These are phyloP conservation scores for Mrakia frigida DNA, from an alignment of 768 basidiomycete species.

Conservation along the genomic window DNA sequence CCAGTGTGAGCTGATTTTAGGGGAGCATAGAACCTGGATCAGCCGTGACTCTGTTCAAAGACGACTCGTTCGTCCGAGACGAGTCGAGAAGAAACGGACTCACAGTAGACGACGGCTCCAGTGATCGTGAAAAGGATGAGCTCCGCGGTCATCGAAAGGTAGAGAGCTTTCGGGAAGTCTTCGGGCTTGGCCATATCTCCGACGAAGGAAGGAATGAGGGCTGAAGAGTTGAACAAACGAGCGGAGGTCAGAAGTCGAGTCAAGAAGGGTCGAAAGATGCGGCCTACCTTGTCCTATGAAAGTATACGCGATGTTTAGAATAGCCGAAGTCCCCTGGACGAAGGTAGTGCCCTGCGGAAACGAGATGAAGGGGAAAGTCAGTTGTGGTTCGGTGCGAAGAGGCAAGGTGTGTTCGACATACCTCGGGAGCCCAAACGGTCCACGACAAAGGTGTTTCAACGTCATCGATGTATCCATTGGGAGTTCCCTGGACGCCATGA, in stretches of 20 bases:
- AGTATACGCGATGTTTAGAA: constrained; percentile 32
- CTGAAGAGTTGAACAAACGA: no score
- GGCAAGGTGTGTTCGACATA: no score
- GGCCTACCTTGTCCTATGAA: constrained; percentile 34
- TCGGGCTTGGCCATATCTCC: constrained; percentile 37
- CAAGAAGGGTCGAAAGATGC: no score
- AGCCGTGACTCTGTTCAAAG: no score
- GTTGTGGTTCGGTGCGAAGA: no score
- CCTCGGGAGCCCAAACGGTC: constrained; percentile 37
- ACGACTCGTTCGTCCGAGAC: no score
- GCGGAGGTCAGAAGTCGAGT: no score
- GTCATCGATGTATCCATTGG: constrained; percentile 35
- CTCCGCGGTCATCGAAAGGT: constrained; percentile 37
- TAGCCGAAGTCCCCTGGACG: constrained; percentile 8
- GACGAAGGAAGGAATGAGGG: constrained; percentile 37
- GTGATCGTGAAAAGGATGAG: constrained; percentile 36
- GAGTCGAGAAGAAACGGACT: neutral
- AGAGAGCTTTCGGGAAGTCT: constrained; percentile 38
- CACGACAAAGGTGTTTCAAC: constrained; percentile 25
- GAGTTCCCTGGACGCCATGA: constrained; percentile 35
- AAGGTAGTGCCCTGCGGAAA: constrained; percentile 33
- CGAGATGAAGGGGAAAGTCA: no score
- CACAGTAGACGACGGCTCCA: constrained; percentile 35
- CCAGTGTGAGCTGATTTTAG: constrained; percentile 28
- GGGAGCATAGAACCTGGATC: neutral